A percentile compares a stretch with the other conserved stretches of the same genome.
Conservation (phyloP, 2,329 filamentous ascomycete species). For the Aspergillus glaucus region DNA sequence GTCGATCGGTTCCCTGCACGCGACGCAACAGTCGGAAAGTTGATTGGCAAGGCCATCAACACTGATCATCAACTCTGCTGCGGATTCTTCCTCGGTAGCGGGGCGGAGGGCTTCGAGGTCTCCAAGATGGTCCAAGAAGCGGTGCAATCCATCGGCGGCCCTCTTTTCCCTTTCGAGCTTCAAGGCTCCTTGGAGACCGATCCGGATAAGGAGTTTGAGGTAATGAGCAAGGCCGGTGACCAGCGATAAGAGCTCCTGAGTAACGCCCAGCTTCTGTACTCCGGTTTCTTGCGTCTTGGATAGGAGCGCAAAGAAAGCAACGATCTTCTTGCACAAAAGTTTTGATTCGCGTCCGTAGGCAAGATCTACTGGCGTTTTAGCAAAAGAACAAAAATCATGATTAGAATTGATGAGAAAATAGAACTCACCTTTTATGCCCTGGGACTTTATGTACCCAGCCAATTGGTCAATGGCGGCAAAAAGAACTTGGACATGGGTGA, state of each 20-base stretch:
- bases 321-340: slow-evolving; percentile 98
- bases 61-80: slow-evolving; percentile 59
- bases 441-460: slow-evolving; percentile 62
- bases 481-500: slow-evolving; percentile 87
- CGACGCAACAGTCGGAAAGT: slow-evolving; percentile 75
- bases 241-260: slow-evolving; percentile 93
- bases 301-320: slow-evolving; percentile 90
- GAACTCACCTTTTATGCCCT: slow-evolving; percentile 67
- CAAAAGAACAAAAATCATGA: slow-evolving; percentile 10
- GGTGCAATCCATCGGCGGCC: slow-evolving; percentile 67
- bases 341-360: slow-evolving; percentile 96
- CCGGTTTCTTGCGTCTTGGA: slow-evolving; percentile 91
- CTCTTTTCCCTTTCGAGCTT: slow-evolving; percentile 81
- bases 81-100: slow-evolving; percentile 53
- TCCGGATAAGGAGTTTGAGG: slow-evolving; percentile 92
- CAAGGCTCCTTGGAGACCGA: slow-evolving; percentile 87
- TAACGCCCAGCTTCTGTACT: slow-evolving; percentile 87
- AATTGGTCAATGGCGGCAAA: slow-evolving; percentile 84
- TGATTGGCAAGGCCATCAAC: slow-evolving; percentile 64
- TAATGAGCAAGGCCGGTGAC: slow-evolving; percentile 96
- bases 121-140: slow-evolving; percentile 76
- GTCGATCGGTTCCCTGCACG: slow-evolving; percentile 82
- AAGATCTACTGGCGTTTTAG: slow-evolving; percentile 51
- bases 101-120: slow-evolving; percentile 72
- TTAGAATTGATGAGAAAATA: background rate